Base-by-base conservation (phyloP, 2,329 filamentous ascomycete genomes). In the Diaporthe humulicola region DNA sequence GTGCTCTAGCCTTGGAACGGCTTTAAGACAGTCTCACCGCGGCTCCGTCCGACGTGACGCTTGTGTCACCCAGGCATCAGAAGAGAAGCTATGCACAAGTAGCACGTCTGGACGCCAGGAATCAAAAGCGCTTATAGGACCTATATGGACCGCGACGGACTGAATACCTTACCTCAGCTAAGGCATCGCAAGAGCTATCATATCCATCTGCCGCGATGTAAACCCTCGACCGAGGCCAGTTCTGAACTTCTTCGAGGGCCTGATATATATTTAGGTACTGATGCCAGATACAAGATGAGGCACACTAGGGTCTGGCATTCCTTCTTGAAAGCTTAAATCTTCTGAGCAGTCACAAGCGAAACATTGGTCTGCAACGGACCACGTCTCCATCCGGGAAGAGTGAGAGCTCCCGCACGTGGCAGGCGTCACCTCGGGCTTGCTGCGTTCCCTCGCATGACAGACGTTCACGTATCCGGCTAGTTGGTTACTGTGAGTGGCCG, bases 291-390 rank as follows among this genome's bases (percentile, higher is more conserved):
- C 42, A 50, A 50, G 12, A 22, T 66, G 60, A 36, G 61, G 42
- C 42, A 33, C 42, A 48, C 42, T 19, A 52, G 61, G 30, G 61
- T 36, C 61, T n/a, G 42, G 61, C 61, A 67, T 50, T 50, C 28
- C 28, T 36, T 33, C 42, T 36, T 36, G 40, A 25, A 50, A 67
- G 61, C 61, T 52, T 67, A 67, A 67, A 48, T 36, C 61, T 36
- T 50, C 61, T 50, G 61, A 50, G 42, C 42, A n/a, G 30, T 67
- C 28, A 50, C 61, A 67, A 50, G 61, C 61, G 61, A 67, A 67
- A 67, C 61, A 67, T 38, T 67, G 61, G 61, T 38, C 61, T 67
- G 61, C 61, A 30, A 50, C 61, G 45, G 61, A 25, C 19, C 42
- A 25, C 17, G 61, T 50, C 61, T 66, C 28, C 42, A 33, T 50